Percentiles rank a stretch among this genome's conserved stretches.
These are phyloP conservation scores for Sporothrix brasiliensis DNA, from an alignment of 2,329 filamentous ascomycete species.

Conservation along the genomic window DNA sequence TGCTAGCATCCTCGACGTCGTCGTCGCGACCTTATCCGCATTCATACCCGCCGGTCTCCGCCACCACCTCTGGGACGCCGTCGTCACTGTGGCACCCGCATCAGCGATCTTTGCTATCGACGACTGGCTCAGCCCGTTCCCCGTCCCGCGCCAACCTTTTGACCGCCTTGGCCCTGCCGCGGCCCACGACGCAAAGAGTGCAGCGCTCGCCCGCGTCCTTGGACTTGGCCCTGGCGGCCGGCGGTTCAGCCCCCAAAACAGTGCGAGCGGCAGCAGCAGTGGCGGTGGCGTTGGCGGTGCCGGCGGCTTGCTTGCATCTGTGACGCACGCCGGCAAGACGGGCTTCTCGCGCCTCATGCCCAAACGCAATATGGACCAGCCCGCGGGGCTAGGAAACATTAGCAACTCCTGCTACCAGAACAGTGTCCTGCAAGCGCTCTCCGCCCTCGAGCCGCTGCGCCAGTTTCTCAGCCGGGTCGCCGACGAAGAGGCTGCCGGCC, in stretches of 20 bases:
- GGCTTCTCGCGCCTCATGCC: conserved; percentile 36
- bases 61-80: conserved; percentile 57
- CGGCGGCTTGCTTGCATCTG: conserved; percentile 49
- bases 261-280: neutral
- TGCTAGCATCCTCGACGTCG: conserved; percentile 37
- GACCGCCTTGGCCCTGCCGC: conserved; percentile 35
- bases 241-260: conserved; percentile 53
- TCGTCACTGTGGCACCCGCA: conserved; percentile 61
- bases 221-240: conserved; percentile 54
- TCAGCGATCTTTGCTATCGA: conserved; percentile 61
- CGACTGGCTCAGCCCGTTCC: conserved; percentile 55
- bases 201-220: conserved; percentile 65
- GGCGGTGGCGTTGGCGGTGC: neutral
- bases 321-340: conserved; percentile 61
- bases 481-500: conserved; percentile 40
- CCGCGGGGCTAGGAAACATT: conserved; percentile 78
- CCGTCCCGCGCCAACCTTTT: conserved; percentile 44
- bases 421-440: conserved; percentile 83
- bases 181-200: conserved; percentile 63
- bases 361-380: conserved; percentile 49
- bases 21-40: conserved; percentile 27
- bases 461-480: conserved; percentile 62
- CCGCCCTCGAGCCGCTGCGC: conserved; percentile 71
- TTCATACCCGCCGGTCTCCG: conserved; percentile 48
- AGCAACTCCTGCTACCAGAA: conserved; percentile 99